phyloP scores from a whole-genome alignment of 2,329 filamentous ascomycete species.

The Fusarium newnesense region DNA sequence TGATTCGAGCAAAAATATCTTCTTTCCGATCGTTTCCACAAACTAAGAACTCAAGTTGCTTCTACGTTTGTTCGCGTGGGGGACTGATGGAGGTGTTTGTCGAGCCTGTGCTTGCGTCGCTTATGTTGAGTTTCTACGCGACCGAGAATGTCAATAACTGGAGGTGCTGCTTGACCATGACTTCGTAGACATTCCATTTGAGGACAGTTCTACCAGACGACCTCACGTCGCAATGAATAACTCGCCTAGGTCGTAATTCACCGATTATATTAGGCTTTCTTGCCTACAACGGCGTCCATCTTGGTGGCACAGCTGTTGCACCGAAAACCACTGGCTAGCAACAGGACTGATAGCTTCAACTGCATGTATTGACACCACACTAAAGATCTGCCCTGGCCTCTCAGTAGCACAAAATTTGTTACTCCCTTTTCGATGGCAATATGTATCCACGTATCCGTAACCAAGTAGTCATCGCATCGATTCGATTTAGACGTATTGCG shows the following conservation, averaged over 20 bases:
- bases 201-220: rapidly evolving
- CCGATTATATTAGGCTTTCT: no score
- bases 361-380: no score
- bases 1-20: rapidly evolving
- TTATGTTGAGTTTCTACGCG: not conserved
- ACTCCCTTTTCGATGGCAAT: no score
- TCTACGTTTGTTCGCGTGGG: not conserved
- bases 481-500: not conserved
- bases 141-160: not conserved
- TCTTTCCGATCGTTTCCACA: not conserved
- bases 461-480: no score
- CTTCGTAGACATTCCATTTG: not conserved
- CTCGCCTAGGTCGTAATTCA: rapidly evolving
- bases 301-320: no score
- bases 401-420: no score
- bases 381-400: no score
- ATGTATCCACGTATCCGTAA: no score
- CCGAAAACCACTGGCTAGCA: no score
- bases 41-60: rapidly evolving
- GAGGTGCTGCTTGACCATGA: not conserved
- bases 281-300: no score
- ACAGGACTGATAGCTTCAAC: no score
- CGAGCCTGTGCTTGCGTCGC: not conserved
- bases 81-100: no score
- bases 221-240: rapidly evolving